phyloP scores from a whole-genome alignment of 495 filamentous ascomycete genomes.

The Astrothelium subdiscretum region DNA sequence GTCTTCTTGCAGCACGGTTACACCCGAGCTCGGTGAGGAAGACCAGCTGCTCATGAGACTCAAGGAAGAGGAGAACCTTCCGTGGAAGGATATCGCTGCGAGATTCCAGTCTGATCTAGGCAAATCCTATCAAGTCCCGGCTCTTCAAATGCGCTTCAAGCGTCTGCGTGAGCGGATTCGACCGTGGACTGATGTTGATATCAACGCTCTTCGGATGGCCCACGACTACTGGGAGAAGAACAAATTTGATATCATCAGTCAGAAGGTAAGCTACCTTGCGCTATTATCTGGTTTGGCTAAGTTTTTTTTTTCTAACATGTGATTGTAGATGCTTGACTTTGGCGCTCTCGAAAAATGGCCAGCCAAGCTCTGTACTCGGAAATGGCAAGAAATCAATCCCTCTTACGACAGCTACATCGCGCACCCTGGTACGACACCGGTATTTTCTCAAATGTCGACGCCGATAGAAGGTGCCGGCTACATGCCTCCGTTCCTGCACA shows the following conservation, averaged over 20 bases:
- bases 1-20: slow-evolving; percentile 19
- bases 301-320: slow-evolving; percentile 12
- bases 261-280: slow-evolving; percentile 23
- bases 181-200: slow-evolving; percentile 55
- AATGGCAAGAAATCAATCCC: slow-evolving; percentile 33
- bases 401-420: slow-evolving; percentile 1
- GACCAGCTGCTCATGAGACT: slow-evolving; percentile 55
- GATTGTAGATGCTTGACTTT: slow-evolving; percentile 28
- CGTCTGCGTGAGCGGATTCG: slow-evolving; percentile 52
- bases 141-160: slow-evolving; percentile 63
- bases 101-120: slow-evolving; percentile 51
- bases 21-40: slow-evolving; percentile 42
- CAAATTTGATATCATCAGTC: slow-evolving; percentile 35
- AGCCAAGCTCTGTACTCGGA: slow-evolving; percentile 28
- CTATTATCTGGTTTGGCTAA: not conserved
- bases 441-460: not conserved
- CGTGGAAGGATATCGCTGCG: slow-evolving; percentile 59
- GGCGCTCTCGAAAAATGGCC: slow-evolving; percentile 32
- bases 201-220: slow-evolving; percentile 27
- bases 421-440: not conserved
- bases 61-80: slow-evolving; percentile 53
- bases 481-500: slow-evolving; percentile 1
- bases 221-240: slow-evolving; percentile 34
- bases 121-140: slow-evolving; percentile 54
- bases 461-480: not conserved